These are phyloP conservation scores for Pseudogymnoascus sp. DNA, from an alignment of 2,329 filamentous ascomycete genomes.

Conservation along the genomic window DNA sequence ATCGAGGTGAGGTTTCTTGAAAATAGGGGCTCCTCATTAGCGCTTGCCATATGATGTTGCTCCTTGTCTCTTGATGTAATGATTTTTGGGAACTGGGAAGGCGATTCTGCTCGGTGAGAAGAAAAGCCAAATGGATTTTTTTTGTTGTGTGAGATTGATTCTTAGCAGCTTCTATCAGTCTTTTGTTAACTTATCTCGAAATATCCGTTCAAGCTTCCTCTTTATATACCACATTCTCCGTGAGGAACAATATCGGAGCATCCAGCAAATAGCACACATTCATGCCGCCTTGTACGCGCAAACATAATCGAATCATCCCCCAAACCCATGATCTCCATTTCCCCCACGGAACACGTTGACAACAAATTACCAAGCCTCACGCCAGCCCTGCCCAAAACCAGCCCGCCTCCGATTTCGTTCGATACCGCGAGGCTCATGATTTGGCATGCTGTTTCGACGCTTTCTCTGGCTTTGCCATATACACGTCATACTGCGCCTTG, in stretches of 20 bases:
- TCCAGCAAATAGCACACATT: neutral
- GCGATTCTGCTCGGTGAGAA: neutral
- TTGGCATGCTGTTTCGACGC: neutral
- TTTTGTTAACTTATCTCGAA: neutral
- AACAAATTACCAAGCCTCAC: neutral
- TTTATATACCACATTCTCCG: neutral
- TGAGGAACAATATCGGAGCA: neutral
- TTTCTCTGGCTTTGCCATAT: neutral
- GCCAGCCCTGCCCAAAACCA: neutral
- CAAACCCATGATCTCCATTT: slow-evolving; percentile 3
- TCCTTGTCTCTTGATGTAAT: neutral
- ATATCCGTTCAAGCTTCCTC: neutral
- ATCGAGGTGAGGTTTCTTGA: neutral
- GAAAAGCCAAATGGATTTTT: neutral
- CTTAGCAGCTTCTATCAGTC: neutral
- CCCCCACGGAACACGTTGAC: neutral
- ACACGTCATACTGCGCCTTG: slow-evolving; percentile 1
- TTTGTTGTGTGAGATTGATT: neutral
- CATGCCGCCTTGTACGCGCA: slow-evolving; percentile 5
- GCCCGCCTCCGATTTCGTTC: neutral
- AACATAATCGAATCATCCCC: slow-evolving; percentile 2
- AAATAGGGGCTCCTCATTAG: slow-evolving; percentile 5
- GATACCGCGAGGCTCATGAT: neutral
- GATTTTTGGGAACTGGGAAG: neutral
- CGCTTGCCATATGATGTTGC: neutral